These are phyloP conservation scores for Przewalskia tangutica DNA, from an alignment of 257 asterid species.

Conservation along the genomic window DNA sequence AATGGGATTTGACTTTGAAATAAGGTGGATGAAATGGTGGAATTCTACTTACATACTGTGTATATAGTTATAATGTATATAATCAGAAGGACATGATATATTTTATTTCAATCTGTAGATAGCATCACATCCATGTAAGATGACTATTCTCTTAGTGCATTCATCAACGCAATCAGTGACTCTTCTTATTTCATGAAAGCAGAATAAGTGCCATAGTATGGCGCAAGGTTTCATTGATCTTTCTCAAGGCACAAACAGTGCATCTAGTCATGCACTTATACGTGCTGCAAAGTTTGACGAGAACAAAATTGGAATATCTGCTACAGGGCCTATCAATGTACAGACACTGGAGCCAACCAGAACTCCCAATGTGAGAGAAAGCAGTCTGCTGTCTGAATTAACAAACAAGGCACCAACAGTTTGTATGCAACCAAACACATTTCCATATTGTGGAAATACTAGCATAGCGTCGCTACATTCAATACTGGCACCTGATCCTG, in stretches of 20 bases:
- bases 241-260: conserved; percentile 32
- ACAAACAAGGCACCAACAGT: conserved; percentile 26
- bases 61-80: neutral
- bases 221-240: conserved; percentile 52
- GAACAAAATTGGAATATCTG: conserved; percentile 31
- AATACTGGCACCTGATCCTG: conserved; percentile 26
- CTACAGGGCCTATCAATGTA: conserved; percentile 37
- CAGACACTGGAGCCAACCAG: conserved; percentile 58
- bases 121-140: neutral
- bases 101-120: neutral
- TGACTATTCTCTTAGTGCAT: neutral
- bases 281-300: conserved; percentile 48
- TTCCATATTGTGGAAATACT: conserved; percentile 30
- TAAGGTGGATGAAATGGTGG: neutral
- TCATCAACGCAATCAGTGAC: conserved; percentile 5
- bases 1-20: neutral
- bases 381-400: conserved; percentile 30
- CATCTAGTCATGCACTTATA: conserved; percentile 35
- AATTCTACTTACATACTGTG: neutral
- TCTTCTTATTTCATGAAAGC: conserved; percentile 15
- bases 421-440: conserved; percentile 28
- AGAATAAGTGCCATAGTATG: conserved; percentile 38
- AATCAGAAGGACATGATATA: neutral
- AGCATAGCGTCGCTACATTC: conserved; percentile 32
- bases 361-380: conserved; percentile 44